phyloP scores from a whole-genome alignment of 495 filamentous ascomycete species.

The Bombardia bombarda region DNA sequence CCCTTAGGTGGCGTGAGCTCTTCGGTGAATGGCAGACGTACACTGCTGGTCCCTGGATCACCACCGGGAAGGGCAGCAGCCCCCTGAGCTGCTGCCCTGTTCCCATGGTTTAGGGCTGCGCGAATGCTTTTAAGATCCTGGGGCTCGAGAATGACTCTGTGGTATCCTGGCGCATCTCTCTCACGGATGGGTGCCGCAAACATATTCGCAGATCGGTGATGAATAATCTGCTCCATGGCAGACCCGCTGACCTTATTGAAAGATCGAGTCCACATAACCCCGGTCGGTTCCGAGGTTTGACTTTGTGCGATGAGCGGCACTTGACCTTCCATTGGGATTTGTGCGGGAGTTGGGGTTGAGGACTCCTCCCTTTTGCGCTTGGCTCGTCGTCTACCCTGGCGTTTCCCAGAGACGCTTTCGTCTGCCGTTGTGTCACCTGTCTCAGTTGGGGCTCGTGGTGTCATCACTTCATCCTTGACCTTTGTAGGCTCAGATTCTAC shows the following conservation, averaged over 20 bases:
- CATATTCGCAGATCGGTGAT: slow-evolving; percentile 80
- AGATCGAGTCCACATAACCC: slow-evolving; percentile 63
- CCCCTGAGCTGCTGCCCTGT: slow-evolving; percentile 60
- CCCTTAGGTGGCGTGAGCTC: slow-evolving; percentile 79
- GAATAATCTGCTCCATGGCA: slow-evolving; percentile 76
- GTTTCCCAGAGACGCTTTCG: slow-evolving; percentile 27
- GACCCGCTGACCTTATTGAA: slow-evolving; percentile 71
- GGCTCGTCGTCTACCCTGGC: slow-evolving; percentile 13
- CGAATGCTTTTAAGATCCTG: slow-evolving; percentile 86
- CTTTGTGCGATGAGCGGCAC: not conserved
- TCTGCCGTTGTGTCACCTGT: slow-evolving; percentile 43
- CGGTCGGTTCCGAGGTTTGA: slow-evolving; percentile 16
- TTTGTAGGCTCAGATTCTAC: slow-evolving; percentile 18
- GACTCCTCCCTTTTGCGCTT: slow-evolving; percentile 43
- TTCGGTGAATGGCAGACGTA: slow-evolving; percentile 60
- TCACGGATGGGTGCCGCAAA: slow-evolving; percentile 81
- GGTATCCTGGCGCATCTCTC: slow-evolving; percentile 79
- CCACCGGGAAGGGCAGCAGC: slow-evolving; percentile 43
- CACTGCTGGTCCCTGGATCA: slow-evolving; percentile 36
- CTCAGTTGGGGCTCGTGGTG: slow-evolving; percentile 47
- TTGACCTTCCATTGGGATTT: slow-evolving; percentile 8
- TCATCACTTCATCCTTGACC: slow-evolving; percentile 63
- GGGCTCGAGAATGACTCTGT: slow-evolving; percentile 73
- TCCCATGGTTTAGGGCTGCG: slow-evolving; percentile 67
- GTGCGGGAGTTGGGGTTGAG: slow-evolving; percentile 19